These are phyloP conservation scores for Alternaria viburni DNA, from an alignment of 2,329 filamentous ascomycete species.

Conservation along the genomic window DNA sequence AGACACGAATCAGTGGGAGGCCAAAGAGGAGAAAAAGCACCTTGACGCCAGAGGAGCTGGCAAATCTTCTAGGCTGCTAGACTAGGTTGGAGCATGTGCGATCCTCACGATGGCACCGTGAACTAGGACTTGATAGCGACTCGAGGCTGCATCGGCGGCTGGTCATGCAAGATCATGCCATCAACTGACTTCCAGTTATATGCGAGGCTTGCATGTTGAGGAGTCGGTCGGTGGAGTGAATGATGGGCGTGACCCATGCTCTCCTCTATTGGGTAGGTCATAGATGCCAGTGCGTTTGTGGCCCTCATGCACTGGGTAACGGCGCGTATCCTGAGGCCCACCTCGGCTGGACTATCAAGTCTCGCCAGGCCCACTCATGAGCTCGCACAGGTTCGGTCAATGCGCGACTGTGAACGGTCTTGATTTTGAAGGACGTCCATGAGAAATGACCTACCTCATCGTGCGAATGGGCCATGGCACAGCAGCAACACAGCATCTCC, in stretches of 20 bases:
- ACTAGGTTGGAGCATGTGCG: background rate
- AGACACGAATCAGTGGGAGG: conserved; percentile 61
- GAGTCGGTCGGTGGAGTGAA: conserved; percentile 6
- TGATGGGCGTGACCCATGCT: conserved; percentile 7
- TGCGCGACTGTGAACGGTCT: background rate
- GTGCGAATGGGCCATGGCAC: conserved; percentile 1
- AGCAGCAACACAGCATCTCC: background rate
- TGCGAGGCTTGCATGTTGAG: conserved; percentile 12
- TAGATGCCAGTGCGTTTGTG: conserved; percentile 14
- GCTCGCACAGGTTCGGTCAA: background rate
- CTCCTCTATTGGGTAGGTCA: conserved; percentile 9
- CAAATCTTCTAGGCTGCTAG: conserved; percentile 51
- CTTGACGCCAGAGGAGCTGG: conserved; percentile 75
- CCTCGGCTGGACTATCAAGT: background rate
- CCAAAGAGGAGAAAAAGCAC: conserved; percentile 74
- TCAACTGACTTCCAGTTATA: conserved; percentile 1
- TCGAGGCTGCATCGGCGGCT: conserved; percentile 14
- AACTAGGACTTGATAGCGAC: conserved; percentile 11
- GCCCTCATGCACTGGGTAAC: conserved; percentile 10
- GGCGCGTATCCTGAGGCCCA: conserved; percentile 18
- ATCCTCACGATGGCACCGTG: background rate
- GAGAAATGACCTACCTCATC: background rate
- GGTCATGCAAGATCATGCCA: conserved; percentile 13
- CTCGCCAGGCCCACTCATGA: background rate
- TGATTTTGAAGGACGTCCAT: background rate